Evolutionary conservation across 202 grass and related monocot genomes (phyloP).

Genomic region (Panicum hallii): DNA sequence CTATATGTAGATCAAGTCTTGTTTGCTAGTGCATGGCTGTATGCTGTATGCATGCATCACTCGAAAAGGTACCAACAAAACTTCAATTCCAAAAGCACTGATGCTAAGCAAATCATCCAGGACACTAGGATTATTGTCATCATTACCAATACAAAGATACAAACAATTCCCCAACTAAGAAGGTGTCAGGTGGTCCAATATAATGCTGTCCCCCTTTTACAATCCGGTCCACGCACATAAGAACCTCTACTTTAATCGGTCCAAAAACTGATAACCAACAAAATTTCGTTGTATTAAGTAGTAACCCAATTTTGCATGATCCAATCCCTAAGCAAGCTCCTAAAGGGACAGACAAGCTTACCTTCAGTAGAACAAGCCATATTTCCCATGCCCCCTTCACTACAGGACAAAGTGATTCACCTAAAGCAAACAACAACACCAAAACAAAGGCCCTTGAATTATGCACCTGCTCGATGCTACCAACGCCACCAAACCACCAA

Average conservation of each 20-base stretch:
- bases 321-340: slow-evolving; percentile 13
- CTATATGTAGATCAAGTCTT: slow-evolving; percentile 4
- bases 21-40: slow-evolving; percentile 17
- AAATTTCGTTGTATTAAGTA: slow-evolving; percentile 21
- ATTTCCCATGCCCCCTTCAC: background rate
- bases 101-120: background rate
- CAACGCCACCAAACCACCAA: background rate
- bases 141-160: background rate
- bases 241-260: slow-evolving; percentile 14
- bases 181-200: background rate
- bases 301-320: slow-evolving; percentile 6
- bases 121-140: slow-evolving; percentile 8
- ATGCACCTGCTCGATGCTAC: slow-evolving; percentile 22
- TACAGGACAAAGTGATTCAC: slow-evolving; percentile 32
- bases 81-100: background rate
- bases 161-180: background rate
- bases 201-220: background rate
- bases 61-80: slow-evolving; percentile 1
- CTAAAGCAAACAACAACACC: background rate
- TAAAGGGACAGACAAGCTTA: slow-evolving; percentile 22
- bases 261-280: slow-evolving; percentile 13
- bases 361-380: background rate
- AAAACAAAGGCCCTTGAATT: slow-evolving; percentile 6
- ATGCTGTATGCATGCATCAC: slow-evolving; percentile 10
- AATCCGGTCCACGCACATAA: background rate